Percentiles rank a stretch among this genome's conserved stretches.
These are phyloP conservation scores for Ophiostoma piceae DNA, from an alignment of 2,329 filamentous ascomycete genomes.

Conservation along the genomic window DNA sequence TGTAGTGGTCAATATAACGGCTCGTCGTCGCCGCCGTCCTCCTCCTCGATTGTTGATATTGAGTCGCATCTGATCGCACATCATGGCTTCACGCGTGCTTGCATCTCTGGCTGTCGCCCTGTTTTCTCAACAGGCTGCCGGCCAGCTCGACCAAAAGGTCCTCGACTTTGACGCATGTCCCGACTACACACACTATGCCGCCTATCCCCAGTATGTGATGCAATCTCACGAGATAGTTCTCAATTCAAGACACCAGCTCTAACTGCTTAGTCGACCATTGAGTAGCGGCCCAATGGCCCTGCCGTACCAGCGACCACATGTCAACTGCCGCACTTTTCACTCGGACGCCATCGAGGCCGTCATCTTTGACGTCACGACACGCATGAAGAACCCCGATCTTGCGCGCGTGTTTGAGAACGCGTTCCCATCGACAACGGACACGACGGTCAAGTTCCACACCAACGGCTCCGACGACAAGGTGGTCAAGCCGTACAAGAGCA, in stretches of 20 bases:
- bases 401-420: conserved; percentile 92
- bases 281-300: conserved; percentile 74
- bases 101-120: conserved; percentile 21
- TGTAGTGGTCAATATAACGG: background rate
- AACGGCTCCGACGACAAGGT: conserved; percentile 44
- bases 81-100: conserved; percentile 25
- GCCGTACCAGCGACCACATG: conserved; percentile 78
- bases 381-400: conserved; percentile 78
- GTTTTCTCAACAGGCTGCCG: conserved; percentile 18
- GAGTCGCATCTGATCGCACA: background rate
- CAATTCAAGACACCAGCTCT: background rate
- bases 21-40: background rate
- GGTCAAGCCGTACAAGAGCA: background rate
- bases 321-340: conserved; percentile 80
- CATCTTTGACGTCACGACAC: conserved; percentile 72
- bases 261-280: conserved; percentile 59
- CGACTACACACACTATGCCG: conserved; percentile 58
- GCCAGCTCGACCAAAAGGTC: conserved; percentile 21
- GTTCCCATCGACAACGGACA: conserved; percentile 87
- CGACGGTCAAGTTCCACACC: conserved; percentile 82
- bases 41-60: background rate
- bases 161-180: conserved; percentile 50
- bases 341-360: conserved; percentile 83
- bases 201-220: conserved; percentile 50
- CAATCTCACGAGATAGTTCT: background rate